Evolutionary conservation across 441 rosid genomes (phyloP).

Genomic region (Biscutella laevigata): DNA sequence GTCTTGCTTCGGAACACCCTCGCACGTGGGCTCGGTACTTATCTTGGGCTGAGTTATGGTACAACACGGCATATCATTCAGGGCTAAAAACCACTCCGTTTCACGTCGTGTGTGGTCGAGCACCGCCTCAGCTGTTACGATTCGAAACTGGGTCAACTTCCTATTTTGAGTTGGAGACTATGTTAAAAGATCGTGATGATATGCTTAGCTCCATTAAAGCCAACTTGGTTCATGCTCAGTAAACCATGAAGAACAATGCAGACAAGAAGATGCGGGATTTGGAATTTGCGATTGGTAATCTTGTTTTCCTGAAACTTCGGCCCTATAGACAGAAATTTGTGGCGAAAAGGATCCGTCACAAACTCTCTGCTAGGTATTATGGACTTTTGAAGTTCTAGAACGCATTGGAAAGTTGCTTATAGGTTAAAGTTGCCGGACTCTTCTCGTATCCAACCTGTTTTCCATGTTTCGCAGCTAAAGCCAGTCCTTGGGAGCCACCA

Average conservation of each 20-base stretch:
- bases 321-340: not conserved
- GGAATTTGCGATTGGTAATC: rapidly evolving
- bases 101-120: not conserved
- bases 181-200: rapidly evolving
- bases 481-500: too few relatives aligned
- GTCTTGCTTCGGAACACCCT: rapidly evolving
- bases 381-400: not conserved
- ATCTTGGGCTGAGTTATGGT: not conserved
- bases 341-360: not conserved
- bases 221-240: too few relatives aligned
- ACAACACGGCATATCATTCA: not conserved
- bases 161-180: not conserved
- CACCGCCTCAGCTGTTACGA: rapidly evolving
- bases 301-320: not conserved
- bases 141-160: rapidly evolving
- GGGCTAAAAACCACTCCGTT: not conserved
- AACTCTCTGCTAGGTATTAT: not conserved
- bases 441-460: too few relatives aligned
- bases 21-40: not conserved
- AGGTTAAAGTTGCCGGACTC: too few relatives aligned
- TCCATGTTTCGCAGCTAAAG: too few relatives aligned
- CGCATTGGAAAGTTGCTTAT: too few relatives aligned
- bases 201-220: not conserved
- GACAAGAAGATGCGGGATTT: not conserved
- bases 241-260: not conserved